Percentiles rank a stretch among this genome's conserved stretches.
phyloP scores from a whole-genome alignment of 768 basidiomycete species.

The Hemileccinum impolitum region DNA sequence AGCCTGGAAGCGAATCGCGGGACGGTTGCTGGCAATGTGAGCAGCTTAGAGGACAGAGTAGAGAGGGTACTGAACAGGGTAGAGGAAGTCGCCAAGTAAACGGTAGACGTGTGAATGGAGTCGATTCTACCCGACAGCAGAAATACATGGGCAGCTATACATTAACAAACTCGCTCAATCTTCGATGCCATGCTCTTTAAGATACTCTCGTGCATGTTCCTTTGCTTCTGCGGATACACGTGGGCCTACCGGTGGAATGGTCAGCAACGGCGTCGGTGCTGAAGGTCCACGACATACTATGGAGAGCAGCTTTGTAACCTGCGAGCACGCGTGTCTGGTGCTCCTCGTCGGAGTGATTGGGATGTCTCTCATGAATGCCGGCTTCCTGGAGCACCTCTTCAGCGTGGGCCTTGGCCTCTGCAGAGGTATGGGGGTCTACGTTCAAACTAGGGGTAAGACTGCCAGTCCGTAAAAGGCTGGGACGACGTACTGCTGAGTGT shows the following conservation, averaged over 20 bases:
- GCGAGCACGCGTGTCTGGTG: constrained; percentile 47
- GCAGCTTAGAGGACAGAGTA: constrained; percentile 61
- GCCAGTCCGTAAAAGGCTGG: neutral
- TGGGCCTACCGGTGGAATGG: constrained; percentile 33
- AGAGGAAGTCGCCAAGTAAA: constrained; percentile 31
- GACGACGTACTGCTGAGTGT: constrained; percentile 39
- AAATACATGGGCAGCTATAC: neutral
- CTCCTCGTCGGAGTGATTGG: constrained; percentile 33
- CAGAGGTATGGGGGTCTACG: constrained; percentile 44
- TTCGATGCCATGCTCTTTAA: constrained; percentile 30
- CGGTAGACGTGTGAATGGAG: neutral
- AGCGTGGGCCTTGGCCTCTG: constrained; percentile 51
- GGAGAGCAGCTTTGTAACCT: constrained; percentile 55
- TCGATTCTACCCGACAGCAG: constrained; percentile 1
- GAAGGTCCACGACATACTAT: constrained; percentile 34
- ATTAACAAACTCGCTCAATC: constrained; percentile 1
- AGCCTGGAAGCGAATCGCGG: constrained; percentile 73
- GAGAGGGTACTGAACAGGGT: constrained; percentile 44
- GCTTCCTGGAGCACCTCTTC: constrained; percentile 49
- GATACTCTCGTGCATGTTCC: constrained; percentile 41
- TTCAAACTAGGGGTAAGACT: neutral
- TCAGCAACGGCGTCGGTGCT: neutral
- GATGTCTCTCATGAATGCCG: constrained; percentile 34
- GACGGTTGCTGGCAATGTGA: constrained; percentile 71
- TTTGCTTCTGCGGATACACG: constrained; percentile 48